Base-by-base conservation (phyloP, 2,329 filamentous ascomycete species). In the Xylariaceae sp. region DNA sequence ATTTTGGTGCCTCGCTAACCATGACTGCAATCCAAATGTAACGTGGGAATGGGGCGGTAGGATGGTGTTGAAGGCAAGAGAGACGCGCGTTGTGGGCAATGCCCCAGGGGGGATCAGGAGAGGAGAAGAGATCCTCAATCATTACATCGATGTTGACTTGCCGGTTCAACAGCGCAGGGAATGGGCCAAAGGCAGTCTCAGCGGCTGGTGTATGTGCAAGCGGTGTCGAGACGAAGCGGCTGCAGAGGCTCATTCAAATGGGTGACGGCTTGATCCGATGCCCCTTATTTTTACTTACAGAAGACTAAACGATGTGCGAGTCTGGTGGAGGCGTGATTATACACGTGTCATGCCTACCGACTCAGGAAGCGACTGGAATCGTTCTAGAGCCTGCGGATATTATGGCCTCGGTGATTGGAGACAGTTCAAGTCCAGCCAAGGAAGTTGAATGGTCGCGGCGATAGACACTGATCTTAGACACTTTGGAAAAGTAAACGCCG, bases 1-100 rank as follows among this genome's bases (percentile, higher is more conserved):
- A 2, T 86, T 96, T 66, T 99, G 95, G 92, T 98, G 93, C 75
- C 81, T 98, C 26, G 93, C 94, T 24, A 99, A 99, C 69, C 95
- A 99, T 73, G 92, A 92, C 72, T 99, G 95, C 75, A 87, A 96
- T 71, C 95, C 95, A 7, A 97, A 96, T 73, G 92, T 98, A 34
- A 85, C 85, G 3, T 99, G 95, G 95, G 91, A 96, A 69, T 97
- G 93, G 91, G 87, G 89, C 24, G 90, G 90, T 1, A 83, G 82
- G 49, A 93, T 95, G 82, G 83, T 85, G 31, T 84, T 95, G 58
- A 85, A 79, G 79, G 84, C 85, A 2, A 78, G 87, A 44, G 78
- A 86, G 60, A 76, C 81, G 61, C 78, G 85, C 33, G 78, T 89
- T 4, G 75, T 82, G 5, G 82, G 82, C 70, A 67, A 72, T 34